Evolutionary conservation across 2,329 filamentous ascomycete genomes (phyloP).

Genomic region (Verticillium zaregamsianum): DNA sequence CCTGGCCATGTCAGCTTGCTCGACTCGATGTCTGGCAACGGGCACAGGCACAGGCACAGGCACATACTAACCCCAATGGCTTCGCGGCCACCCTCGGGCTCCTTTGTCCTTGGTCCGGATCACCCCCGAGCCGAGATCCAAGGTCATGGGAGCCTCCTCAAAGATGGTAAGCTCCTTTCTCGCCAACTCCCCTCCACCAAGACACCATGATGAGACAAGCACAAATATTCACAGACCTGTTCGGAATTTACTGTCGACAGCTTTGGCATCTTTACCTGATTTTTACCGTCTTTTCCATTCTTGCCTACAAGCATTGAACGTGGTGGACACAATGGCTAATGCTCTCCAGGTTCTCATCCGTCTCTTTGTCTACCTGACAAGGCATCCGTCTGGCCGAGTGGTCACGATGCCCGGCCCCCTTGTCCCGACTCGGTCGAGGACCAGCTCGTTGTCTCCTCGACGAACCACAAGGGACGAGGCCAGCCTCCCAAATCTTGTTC

Average conservation of each 20-base stretch:
- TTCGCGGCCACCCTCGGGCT: background rate
- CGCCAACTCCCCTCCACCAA: background rate
- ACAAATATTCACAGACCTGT: conserved; percentile 26
- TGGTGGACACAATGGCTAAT: background rate
- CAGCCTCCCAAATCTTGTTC: background rate
- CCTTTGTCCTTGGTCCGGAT: background rate
- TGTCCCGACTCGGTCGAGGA: background rate
- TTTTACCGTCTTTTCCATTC: background rate
- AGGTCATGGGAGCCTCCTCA: background rate
- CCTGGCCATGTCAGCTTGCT: no score
- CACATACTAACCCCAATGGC: background rate
- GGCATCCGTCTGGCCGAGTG: background rate
- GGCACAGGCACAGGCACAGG: background rate
- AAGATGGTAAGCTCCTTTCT: background rate
- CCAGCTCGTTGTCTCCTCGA: background rate
- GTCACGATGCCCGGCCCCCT: background rate
- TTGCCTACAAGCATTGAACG: background rate
- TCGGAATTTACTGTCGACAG: conserved; percentile 27
- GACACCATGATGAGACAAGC: conserved; percentile 22
- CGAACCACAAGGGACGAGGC: background rate
- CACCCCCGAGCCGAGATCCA: background rate
- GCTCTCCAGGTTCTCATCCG: background rate
- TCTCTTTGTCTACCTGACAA: background rate
- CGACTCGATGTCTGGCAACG: background rate
- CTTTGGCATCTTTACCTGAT: conserved; percentile 17